Base-by-base conservation (phyloP, 1,284 basidiomycete species). In the Microbotryum saponariae region DNA sequence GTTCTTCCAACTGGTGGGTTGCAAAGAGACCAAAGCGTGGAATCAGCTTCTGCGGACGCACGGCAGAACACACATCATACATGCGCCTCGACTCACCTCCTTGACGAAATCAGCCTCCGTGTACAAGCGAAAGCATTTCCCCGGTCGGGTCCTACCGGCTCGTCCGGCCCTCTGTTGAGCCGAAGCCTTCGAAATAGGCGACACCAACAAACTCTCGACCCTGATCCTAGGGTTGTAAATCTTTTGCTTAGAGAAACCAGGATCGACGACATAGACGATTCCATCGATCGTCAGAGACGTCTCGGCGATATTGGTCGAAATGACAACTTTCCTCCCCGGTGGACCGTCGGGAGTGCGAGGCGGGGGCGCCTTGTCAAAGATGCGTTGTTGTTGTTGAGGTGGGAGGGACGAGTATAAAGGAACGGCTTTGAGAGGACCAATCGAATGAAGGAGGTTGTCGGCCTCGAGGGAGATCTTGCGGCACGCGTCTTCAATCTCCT, bases 191-290 rank as follows among this genome's bases (percentile, higher is more conserved):
- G 91, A 94, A 70, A 98, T 98, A 0, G 96, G 93, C 58, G 87
- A 87, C 37, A 97, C 93, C 9, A 97, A 79, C 59, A 98, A 79
- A 60, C 87, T 91, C 78, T 99, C 94, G 50, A 98, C 92, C 66
- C 96, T 85, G 70, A 97, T 96, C 37, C 93, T 83, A 0, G 92
- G 92, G 75, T 96, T 96, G 79, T 97, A 97, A 57, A 97, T 89
- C 74, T 93, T 97, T 77, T 97, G 90, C 77, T 97, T 94, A 71
- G 89, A 91, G 79, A 96, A 94, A 0, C 94, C 94, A 0, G 96
- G 92, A 75, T 98, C 94, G 51, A 98, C 91, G 61, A 98, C 94
- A 73, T 97, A 99, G 16, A 98, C 92, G 73, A 99, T 97, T 27
- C 94, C 96, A 71, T 97, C 94, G 65, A 99, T 97, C 2, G 94